Conservation (phyloP, 257 asterid genomes). For the Solanum dulcamara region DNA sequence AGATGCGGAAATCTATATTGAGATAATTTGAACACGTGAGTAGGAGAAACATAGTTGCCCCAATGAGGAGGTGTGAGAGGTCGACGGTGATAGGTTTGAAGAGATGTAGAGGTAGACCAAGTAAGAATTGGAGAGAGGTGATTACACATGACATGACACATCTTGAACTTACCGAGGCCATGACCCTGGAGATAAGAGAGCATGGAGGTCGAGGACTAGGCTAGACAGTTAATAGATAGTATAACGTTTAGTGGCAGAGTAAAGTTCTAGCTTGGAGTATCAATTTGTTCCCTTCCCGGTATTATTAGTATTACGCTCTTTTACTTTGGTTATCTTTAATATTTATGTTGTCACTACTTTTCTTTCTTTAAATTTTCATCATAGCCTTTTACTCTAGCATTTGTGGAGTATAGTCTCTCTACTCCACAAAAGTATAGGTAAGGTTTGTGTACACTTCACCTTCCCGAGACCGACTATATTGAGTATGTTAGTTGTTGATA, state of each 20-base stretch:
- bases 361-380: not conserved
- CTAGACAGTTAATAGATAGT: not conserved
- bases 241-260: not conserved
- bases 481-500: not conserved
- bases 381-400: not conserved
- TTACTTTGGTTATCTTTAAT: not conserved
- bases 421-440: not conserved
- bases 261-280: not conserved
- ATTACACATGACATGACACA: not conserved
- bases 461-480: not conserved
- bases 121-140: not conserved
- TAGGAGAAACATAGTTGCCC: not conserved
- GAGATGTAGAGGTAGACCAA: not conserved
- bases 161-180: not conserved
- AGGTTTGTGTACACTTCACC: not conserved
- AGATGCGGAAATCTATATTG: not conserved
- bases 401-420: too few relatives aligned
- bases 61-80: accelerated
- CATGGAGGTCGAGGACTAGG: not conserved
- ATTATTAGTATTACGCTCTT: not conserved
- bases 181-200: not conserved
- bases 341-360: not conserved
- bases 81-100: not conserved
- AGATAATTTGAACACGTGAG: not conserved
- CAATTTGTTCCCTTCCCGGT: not conserved